Percentiles rank a stretch among this genome's conserved stretches.
phyloP scores from a whole-genome alignment of 176 grass and related monocot species.

The Luzula sylvatica region DNA sequence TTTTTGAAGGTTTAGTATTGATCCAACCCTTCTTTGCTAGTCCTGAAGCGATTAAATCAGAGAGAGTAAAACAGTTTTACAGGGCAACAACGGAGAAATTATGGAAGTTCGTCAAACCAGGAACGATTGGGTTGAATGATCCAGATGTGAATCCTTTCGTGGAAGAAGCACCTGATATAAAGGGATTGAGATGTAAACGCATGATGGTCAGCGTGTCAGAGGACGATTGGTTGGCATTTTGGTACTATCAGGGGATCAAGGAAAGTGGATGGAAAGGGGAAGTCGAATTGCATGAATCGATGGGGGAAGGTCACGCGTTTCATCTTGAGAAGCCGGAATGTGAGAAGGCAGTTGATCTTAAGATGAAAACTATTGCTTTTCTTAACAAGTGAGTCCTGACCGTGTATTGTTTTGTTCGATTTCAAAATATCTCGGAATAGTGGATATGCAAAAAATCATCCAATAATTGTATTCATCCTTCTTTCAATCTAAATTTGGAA shows the following conservation, averaged over 20 bases:
- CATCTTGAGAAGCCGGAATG: conserved; percentile 18
- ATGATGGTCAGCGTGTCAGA: conserved; percentile 55
- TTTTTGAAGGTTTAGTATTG: conserved; percentile 23
- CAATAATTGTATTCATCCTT: too few species aligned
- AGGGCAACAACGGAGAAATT: conserved; percentile 27
- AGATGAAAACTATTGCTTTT: conserved; percentile 29
- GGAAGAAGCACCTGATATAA: conserved; percentile 30
- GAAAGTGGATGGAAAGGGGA: conserved; percentile 35
- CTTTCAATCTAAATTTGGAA: too few species aligned
- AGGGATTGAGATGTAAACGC: conserved; percentile 24
- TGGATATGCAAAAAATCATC: too few species aligned
- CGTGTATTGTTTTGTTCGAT: not conserved
- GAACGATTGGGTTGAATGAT: conserved; percentile 47
- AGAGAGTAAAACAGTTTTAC: conserved; percentile 21
- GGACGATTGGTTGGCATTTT: conserved; percentile 45
- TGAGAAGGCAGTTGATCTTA: conserved; percentile 30
- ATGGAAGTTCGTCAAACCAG: conserved; percentile 44
- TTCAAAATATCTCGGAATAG: too few species aligned
- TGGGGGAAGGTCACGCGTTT: conserved; percentile 41
- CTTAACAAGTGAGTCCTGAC: conserved; percentile 16
- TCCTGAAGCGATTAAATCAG: conserved; percentile 26
- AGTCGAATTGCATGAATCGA: conserved; percentile 44
- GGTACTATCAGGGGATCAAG: conserved; percentile 51
- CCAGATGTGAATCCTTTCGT: conserved; percentile 48
- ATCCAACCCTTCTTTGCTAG: conserved; percentile 59